phyloP scores from a whole-genome alignment of 2,329 filamentous ascomycete species.

The Alternaria panax region DNA sequence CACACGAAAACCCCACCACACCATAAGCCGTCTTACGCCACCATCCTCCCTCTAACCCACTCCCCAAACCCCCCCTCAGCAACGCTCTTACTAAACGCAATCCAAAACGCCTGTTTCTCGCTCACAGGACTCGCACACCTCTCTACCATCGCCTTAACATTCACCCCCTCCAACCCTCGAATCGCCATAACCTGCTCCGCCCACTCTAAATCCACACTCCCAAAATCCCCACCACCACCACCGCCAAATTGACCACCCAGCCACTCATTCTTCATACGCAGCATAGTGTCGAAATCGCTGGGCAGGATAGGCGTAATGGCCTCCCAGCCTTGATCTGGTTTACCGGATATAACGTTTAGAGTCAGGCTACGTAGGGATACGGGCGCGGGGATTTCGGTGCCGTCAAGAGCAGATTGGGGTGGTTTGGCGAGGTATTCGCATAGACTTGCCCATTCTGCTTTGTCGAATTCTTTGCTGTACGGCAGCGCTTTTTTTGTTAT shows the following conservation, averaged over 20 bases:
- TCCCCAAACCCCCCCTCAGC: slow-evolving; percentile 61
- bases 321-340: slow-evolving; percentile 59
- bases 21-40: slow-evolving; percentile 1
- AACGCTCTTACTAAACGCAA: slow-evolving; percentile 67
- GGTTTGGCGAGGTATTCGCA: slow-evolving; percentile 51
- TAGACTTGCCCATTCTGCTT: slow-evolving; percentile 62
- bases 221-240: slow-evolving; percentile 14
- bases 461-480: slow-evolving; percentile 63
- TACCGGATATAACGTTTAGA: slow-evolving; percentile 64
- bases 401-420: background rate
- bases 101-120: slow-evolving; percentile 64
- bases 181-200: slow-evolving; percentile 62
- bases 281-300: slow-evolving; percentile 35
- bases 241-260: slow-evolving; percentile 12
- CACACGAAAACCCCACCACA: background rate
- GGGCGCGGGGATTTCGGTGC: background rate
- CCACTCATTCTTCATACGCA: slow-evolving; percentile 38
- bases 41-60: slow-evolving; percentile 56
- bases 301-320: slow-evolving; percentile 45
- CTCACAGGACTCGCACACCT: slow-evolving; percentile 62
- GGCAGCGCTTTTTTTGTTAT: slow-evolving; percentile 65
- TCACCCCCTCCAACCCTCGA: slow-evolving; percentile 58
- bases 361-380: slow-evolving; percentile 33
- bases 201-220: slow-evolving; percentile 60
- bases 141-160: slow-evolving; percentile 62